A percentile compares a stretch with the other conserved stretches of the same genome.
Conservation (phyloP, 2,329 filamentous ascomycete genomes). For the Daldinia sp. region DNA sequence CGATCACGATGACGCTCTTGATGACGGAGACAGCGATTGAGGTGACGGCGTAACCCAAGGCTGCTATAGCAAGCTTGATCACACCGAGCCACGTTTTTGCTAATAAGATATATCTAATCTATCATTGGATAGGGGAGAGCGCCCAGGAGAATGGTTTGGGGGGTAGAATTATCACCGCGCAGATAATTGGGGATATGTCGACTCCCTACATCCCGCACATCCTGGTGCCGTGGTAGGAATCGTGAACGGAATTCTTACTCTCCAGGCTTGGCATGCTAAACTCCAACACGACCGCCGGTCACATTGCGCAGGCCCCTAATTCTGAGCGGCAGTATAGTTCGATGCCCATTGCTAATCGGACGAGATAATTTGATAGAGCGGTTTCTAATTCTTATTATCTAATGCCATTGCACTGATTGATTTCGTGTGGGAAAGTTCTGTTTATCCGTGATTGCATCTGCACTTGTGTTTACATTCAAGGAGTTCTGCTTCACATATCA, state of each 20-base stretch:
- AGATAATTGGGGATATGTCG: not conserved
- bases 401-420: not conserved
- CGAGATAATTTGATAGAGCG: conserved; percentile 3
- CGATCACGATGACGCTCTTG: conserved; percentile 70
- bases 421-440: not conserved
- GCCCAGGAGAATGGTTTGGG: not conserved
- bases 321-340: not conserved
- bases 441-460: conserved; percentile 8
- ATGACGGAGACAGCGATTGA: conserved; percentile 70
- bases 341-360: conserved; percentile 4
- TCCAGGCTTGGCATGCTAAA: not conserved
- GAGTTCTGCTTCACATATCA: conserved; percentile 12
- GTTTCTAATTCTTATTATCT: conserved; percentile 7
- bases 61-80: not conserved
- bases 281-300: not conserved
- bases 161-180: not conserved
- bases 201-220: not conserved
- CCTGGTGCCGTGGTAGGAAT: not conserved
- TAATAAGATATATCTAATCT: not conserved
- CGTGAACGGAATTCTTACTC: not conserved
- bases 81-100: not conserved
- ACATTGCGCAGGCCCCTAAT: conserved; percentile 3
- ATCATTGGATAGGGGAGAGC: not conserved
- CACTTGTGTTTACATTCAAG: conserved; percentile 8
- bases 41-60: not conserved